Evolutionary conservation across 371 early-diverging fungal genomes (phyloP), one percentile per base, ranked within the genome.

Genomic region (Haplosporangium sp.): DNA sequence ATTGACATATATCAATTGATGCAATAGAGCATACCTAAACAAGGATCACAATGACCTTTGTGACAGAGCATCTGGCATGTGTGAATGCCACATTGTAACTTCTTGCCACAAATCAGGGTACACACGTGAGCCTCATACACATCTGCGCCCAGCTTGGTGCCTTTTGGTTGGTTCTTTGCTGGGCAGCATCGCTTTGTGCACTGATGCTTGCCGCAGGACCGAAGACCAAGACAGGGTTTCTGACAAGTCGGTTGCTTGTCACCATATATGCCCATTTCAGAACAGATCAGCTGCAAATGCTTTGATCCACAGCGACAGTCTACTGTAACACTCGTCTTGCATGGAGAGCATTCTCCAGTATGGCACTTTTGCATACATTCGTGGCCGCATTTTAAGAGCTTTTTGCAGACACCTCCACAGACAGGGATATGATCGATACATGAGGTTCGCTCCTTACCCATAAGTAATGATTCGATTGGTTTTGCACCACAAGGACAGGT

Each of bases 401-500:
- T 94, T 44, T 82, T 81, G 76, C 97, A 98, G 4, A 71, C 69
- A 0, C 83, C 84, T 15, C 74, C 85, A 78, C 98, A 98, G 15
- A 91, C 87, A 6, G 96, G 96, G 52, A 97, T 88, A 19, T 90
- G 88, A 63, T 96, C 96, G 2, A 84, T 83, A 83, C 98, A 98
- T 4, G 74, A 61, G 13, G 71, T 84, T 9, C 95, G 88, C 8
- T 67, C 38, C 13, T 71, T 69, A 10, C 78, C 81, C 45, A 86
- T 74, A 2, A 88, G 66, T 11, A 87, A 65, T 0, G 64, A 66
- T 0, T 82, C 75, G 1, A 89, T 72, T 0, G 84, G 44, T 42
- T 76, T 81, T n/a, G 87, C 71, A 11, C 95, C 95, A 76, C 98
- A 98, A n/a, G 96, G 97, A 72, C 98, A 98, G 0, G 89, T 87